These are phyloP conservation scores for Sugiyamaella sp. DNA, from an alignment of 1,139 yeast genomes.

Conservation along the genomic window DNA sequence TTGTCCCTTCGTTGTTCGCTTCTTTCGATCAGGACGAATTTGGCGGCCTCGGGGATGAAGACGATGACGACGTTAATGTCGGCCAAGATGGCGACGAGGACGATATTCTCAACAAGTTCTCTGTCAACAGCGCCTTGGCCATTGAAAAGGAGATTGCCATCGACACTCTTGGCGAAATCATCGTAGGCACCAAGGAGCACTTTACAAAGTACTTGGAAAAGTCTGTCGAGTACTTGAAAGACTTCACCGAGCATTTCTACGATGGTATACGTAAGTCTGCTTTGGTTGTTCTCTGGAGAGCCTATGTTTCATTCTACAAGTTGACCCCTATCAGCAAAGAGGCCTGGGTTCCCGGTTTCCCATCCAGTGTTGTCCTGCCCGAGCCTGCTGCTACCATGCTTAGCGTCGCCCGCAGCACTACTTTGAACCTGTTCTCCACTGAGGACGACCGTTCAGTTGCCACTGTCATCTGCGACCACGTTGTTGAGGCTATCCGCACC, in stretches of 20 bases:
- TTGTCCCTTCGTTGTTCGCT: constrained; percentile 81
- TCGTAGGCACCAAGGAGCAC: constrained; percentile 78
- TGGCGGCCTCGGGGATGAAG: constrained; percentile 42
- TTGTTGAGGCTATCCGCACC: constrained; percentile 67
- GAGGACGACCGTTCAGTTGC: constrained; percentile 85
- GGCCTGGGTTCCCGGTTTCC: constrained; percentile 73
- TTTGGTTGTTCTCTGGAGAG: constrained; percentile 77
- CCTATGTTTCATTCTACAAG: constrained; percentile 71
- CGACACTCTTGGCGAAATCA: constrained; percentile 87
- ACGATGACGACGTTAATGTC: constrained; percentile 38
- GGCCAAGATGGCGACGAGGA: constrained; percentile 39
- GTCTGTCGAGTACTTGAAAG: constrained; percentile 64
- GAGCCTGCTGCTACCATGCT: constrained; percentile 58
- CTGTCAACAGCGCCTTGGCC: constrained; percentile 92
- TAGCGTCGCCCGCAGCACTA: constrained; percentile 64
- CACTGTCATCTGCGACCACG: constrained; percentile 72
- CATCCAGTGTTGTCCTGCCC: constrained; percentile 44
- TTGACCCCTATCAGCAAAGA: constrained; percentile 39
- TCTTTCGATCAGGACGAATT: constrained; percentile 72
- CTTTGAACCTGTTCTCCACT: constrained; percentile 65
- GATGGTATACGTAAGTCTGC: constrained; percentile 90
- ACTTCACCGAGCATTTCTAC: constrained; percentile 81
- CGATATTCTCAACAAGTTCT: constrained; percentile 69
- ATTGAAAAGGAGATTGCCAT: constrained; percentile 97
- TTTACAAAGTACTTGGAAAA: constrained; percentile 79